Evolutionary conservation across 768 basidiomycete genomes (phyloP), one percentile per base, ranked within the genome.

Genomic region (Tulasnella sp.): DNA sequence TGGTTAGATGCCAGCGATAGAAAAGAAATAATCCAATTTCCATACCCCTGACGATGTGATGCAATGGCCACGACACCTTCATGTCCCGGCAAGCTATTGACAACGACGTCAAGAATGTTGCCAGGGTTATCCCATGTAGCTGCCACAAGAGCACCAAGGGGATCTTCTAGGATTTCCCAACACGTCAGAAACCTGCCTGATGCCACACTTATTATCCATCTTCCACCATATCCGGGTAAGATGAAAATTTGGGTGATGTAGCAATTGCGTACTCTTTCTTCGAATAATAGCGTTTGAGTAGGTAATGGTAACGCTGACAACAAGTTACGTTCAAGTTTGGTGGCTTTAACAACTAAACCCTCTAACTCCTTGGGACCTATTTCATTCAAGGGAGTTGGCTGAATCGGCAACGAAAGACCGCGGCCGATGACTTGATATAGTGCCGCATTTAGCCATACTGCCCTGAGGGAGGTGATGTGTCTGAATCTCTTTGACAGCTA

Each of bases 211-310:
- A 51, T 22, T n/a, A 51, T 27, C 49, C 49, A 51, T 29, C 44
- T 42, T 16, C 40, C 29, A 2, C 22, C 37, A 13, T 22, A 15
- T 8, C 49, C 49, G 28, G 29, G 16, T 16, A 51, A 15, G 22
- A 51, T 19, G 41, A 51, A 15, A 22, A 51, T 24, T 20, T 51
- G 49, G 24, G 49, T 51, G 15, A 51, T 41, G 22, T 51, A 31
- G 12, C 31, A 20, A 12, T 48, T 35, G 33, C 31, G n/a, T n/a
- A n/a, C 47, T 39, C 31, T 34, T 16, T 41, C 20, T 4, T 24
- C 39, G 1, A 51, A 28, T 24, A 29, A 10, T 15, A 13, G 3
- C 27, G 10, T 22, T 20, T 19, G 24, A 27, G 27, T 29, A 19
- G 40, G 49, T 5, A 27, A 29, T 10, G 49, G 49, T 12, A 9